Evolutionary conservation across 768 basidiomycete species (phyloP).

Genomic region (Neoboletus magnificus): DNA sequence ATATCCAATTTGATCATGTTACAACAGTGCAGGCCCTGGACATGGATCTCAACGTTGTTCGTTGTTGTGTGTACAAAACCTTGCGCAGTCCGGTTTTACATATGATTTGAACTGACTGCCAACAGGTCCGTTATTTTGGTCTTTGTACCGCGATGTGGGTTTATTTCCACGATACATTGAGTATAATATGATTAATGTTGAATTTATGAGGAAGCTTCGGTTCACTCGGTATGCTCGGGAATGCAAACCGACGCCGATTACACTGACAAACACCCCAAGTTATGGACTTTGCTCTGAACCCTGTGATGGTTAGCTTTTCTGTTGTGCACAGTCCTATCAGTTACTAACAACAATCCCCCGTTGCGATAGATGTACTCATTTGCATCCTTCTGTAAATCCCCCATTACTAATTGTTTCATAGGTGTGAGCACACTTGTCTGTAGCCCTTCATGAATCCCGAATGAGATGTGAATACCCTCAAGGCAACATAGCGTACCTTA

Average conservation of each 20-base stretch:
- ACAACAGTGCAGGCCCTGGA: background rate
- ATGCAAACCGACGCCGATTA: background rate
- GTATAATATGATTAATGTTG: background rate
- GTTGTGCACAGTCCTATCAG: background rate
- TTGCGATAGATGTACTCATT: background rate
- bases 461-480: background rate
- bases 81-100: background rate
- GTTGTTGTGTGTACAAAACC: background rate
- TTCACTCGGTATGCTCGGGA: background rate
- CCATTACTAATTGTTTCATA: background rate
- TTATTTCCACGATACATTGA: background rate
- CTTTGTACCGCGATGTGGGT: background rate
- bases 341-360: background rate
- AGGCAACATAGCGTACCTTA: background rate
- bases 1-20: background rate
- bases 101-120: background rate
- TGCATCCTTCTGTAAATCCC: background rate
- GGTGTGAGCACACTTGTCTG: conserved; percentile 1
- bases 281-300: background rate
- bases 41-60: background rate
- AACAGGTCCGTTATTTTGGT: background rate
- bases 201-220: background rate
- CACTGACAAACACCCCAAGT: background rate
- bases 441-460: background rate
- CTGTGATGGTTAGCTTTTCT: background rate